Base-by-base conservation (phyloP, 371 early-diverging fungal genomes). In the Mucor mucedo region DNA sequence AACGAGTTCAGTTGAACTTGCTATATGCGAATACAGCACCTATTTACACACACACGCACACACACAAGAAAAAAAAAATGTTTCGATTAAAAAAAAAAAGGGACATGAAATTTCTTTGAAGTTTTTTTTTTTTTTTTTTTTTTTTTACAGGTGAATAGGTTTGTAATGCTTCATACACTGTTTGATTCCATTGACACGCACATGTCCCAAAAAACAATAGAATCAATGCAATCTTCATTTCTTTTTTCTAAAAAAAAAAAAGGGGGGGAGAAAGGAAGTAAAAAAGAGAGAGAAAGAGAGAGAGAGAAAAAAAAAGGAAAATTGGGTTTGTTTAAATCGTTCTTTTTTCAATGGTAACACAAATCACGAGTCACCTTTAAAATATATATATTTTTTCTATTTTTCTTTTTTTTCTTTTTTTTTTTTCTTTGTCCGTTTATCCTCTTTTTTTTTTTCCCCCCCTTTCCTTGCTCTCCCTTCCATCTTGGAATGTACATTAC, bases 381-480 rank as follows among this genome's bases (percentile, higher is more conserved):
- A 21, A 7, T 21, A 47, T 21, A 21, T 44, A 1, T 44, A 14
- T 44, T 41, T 7, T 41, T 10, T 42, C 3, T 42, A 14, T 42
- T 44, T 44, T n/a, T 44, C 44, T 44, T 44, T 44, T 44, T 44
- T 56, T 29, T 28, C 57, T 57, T 57, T 53, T 44, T 45, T 45
- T 38, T 64, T 53, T 47, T 65, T 53, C 44, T 21, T 44, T 32
- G 38, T 38, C 66, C 60, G 60, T 65, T 65, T 60, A 47, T 40
- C 55, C 60, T 48, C 28, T 14, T 5, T 50, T 39, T 29, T 28
- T 50, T 53, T 62, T 45, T 32, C 30, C 48, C 13, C 9, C 30
- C 48, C 13, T 9, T 11, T 48, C n/a, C 21, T 40, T 35, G 35
- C 8, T 35, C 35, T 35, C 9, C 9, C 41, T 42, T 21, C 28